Evolutionary conservation across 495 filamentous ascomycete genomes (phyloP).

Genomic region (Pyrenula massariospora): DNA sequence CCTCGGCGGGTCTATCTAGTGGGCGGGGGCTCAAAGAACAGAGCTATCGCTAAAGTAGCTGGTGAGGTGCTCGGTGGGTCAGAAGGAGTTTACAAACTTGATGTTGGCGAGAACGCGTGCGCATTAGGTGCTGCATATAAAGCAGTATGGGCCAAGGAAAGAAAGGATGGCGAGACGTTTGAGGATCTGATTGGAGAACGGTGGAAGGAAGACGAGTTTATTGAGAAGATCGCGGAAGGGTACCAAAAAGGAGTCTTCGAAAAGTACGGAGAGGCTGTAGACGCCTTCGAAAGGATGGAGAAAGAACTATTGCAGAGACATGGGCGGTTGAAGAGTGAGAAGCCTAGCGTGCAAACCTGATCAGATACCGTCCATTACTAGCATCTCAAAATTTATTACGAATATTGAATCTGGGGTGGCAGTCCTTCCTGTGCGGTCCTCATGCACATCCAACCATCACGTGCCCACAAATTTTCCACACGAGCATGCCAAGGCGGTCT

Average conservation of each 20-base stretch:
- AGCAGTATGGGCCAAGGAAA: conserved; percentile 82
- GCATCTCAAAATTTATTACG: too few species aligned
- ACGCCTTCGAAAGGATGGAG: conserved; percentile 76
- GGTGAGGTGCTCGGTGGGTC: conserved; percentile 79
- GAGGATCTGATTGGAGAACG: conserved; percentile 71
- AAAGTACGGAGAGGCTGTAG: conserved; percentile 62
- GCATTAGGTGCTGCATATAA: conserved; percentile 94
- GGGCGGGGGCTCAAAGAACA: conserved; percentile 79
- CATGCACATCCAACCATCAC: too few species aligned
- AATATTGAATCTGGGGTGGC: too few species aligned
- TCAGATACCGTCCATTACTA: too few species aligned
- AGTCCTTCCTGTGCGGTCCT: too few species aligned
- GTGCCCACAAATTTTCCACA: too few species aligned
- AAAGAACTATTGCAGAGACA: conserved; percentile 38
- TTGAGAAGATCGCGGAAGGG: conserved; percentile 71
- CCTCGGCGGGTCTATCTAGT: conserved; percentile 87
- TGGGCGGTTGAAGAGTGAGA: conserved; percentile 12
- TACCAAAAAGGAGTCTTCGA: conserved; percentile 65
- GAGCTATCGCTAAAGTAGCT: conserved; percentile 67
- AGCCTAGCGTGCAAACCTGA: not conserved
- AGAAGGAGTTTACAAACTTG: conserved; percentile 83
- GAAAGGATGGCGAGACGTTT: conserved; percentile 58
- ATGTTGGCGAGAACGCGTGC: conserved; percentile 94
- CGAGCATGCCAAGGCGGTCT: too few species aligned
- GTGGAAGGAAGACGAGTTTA: conserved; percentile 76